A percentile compares a stretch with the other conserved stretches of the same genome.
Evolutionary conservation across 192 early-diverging fungal species (phyloP).

Genomic region (Rhizophagus sp.): DNA sequence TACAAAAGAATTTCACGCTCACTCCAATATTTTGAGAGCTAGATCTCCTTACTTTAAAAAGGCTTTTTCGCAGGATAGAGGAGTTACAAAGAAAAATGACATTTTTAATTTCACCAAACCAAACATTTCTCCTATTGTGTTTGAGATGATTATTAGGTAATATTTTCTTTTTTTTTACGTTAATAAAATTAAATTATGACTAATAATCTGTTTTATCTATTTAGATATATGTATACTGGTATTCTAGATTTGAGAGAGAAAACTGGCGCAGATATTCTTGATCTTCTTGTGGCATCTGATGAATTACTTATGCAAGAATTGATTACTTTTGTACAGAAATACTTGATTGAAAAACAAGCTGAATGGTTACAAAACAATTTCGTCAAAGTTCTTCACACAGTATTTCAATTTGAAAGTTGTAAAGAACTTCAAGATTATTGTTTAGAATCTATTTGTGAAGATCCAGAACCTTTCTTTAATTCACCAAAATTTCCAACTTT

Average conservation of each 20-base stretch:
- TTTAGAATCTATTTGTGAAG: slow-evolving; percentile 6
- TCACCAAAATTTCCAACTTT: slow-evolving; percentile 7
- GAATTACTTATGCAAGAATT: slow-evolving; percentile 22
- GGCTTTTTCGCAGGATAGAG: not conserved
- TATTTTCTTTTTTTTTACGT: not conserved
- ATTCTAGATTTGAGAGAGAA: slow-evolving; percentile 1
- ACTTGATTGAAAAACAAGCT: slow-evolving; percentile 14
- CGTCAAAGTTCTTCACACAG: not conserved
- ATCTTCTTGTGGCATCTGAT: slow-evolving; percentile 9
- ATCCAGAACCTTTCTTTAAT: not conserved
- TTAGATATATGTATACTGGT: slow-evolving; percentile 18
- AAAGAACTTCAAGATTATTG: slow-evolving; percentile 12
- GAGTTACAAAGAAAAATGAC: not conserved
- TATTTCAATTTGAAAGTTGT: not conserved
- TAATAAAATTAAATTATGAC: too few relatives aligned
- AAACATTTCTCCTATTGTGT: slow-evolving; percentile 21
- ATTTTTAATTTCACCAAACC: slow-evolving; percentile 5
- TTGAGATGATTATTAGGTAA: not conserved
- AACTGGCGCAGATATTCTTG: not conserved
- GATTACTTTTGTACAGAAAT: not conserved
- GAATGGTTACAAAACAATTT: slow-evolving; percentile 2
- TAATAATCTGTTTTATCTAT: too few relatives aligned
- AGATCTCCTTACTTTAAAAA: slow-evolving; percentile 4
- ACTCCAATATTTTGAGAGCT: slow-evolving; percentile 10
- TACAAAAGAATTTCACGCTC: slow-evolving; percentile 5